Evolutionary conservation across 805 yeast species (phyloP).

Genomic region (Cyberlindnera meyerae): DNA sequence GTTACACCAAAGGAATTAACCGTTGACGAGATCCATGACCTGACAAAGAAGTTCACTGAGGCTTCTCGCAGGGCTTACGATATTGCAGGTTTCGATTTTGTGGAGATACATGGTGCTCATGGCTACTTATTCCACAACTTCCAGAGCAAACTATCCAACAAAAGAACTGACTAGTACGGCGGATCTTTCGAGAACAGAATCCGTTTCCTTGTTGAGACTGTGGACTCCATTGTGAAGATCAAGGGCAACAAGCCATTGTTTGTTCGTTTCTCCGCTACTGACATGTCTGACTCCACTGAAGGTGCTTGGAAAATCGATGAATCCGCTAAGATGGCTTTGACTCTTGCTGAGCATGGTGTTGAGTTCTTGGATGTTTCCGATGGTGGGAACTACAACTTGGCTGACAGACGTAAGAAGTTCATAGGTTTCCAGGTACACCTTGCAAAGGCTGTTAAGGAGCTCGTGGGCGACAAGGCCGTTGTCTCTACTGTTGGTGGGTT

Average conservation of each 20-base stretch:
- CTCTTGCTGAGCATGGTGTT: slow-evolving; percentile 39
- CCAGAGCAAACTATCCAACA: slow-evolving; percentile 37
- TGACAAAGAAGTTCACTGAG: slow-evolving; percentile 38
- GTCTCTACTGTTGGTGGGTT: slow-evolving; percentile 43
- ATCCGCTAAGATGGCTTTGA: slow-evolving; percentile 32
- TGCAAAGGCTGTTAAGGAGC: slow-evolving; percentile 39
- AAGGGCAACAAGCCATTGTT: slow-evolving; percentile 48
- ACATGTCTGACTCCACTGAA: slow-evolving; percentile 14
- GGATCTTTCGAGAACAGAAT: slow-evolving; percentile 57
- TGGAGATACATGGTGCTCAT: slow-evolving; percentile 38
- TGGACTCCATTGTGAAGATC: slow-evolving; percentile 45
- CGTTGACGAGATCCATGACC: slow-evolving; percentile 33
- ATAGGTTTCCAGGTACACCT: slow-evolving; percentile 34
- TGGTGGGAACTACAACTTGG: slow-evolving; percentile 41
- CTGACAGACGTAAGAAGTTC: slow-evolving; percentile 19
- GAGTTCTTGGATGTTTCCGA: slow-evolving; percentile 51
- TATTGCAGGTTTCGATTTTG: slow-evolving; percentile 27
- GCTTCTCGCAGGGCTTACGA: slow-evolving; percentile 48
- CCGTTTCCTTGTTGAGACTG: slow-evolving; percentile 43
- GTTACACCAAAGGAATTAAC: slow-evolving; percentile 40
- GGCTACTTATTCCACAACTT: slow-evolving; percentile 53
- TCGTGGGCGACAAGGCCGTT: slow-evolving; percentile 37
- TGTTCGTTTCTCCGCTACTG: slow-evolving; percentile 20
- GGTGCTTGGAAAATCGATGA: slow-evolving; percentile 18
- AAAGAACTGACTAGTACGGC: slow-evolving; percentile 59